Conservation (phyloP, 352 stramenopile species). For the Plasmopara muralis region DNA sequence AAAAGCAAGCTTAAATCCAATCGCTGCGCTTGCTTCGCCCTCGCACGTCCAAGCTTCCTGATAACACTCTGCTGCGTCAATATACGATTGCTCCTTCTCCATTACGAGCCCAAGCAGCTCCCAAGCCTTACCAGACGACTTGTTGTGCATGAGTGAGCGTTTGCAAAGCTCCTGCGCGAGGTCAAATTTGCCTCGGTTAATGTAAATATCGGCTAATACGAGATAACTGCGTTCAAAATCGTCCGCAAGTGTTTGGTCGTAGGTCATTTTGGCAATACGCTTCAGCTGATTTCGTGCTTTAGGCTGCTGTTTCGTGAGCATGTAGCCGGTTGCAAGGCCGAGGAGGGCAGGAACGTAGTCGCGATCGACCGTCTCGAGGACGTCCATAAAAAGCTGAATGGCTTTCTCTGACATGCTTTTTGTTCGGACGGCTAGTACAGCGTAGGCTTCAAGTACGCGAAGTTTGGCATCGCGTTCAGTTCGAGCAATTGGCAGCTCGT, state of each 20-base stretch:
- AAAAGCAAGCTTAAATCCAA: conserved; percentile 94
- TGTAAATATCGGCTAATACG: conserved; percentile 91
- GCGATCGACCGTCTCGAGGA: conserved; percentile 78
- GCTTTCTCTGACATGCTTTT: conserved; percentile 86
- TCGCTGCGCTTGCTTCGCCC: conserved; percentile 76
- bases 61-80: conserved; percentile 91
- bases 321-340: conserved; percentile 85
- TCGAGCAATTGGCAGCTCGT: conserved; percentile 61
- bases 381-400: conserved; percentile 86
- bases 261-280: conserved; percentile 91
- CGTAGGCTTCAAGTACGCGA: conserved; percentile 84
- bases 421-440: conserved; percentile 65
- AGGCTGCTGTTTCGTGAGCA: conserved; percentile 88
- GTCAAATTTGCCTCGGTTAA: conserved; percentile 89
- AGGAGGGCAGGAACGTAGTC: conserved; percentile 90
- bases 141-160: conserved; percentile 90
- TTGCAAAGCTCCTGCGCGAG: conserved; percentile 91
- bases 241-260: conserved; percentile 80
- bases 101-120: conserved; percentile 91
- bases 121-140: conserved; percentile 88
- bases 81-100: conserved; percentile 92
- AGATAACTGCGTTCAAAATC: conserved; percentile 93
- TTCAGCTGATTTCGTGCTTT: conserved; percentile 94
- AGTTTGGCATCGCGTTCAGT: conserved; percentile 54
- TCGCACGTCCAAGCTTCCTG: conserved; percentile 84